A percentile compares a stretch with the other conserved stretches of the same genome.
Evolutionary conservation across 441 rosid genomes (phyloP).

Genomic region (Dalechampia spathulata): DNA sequence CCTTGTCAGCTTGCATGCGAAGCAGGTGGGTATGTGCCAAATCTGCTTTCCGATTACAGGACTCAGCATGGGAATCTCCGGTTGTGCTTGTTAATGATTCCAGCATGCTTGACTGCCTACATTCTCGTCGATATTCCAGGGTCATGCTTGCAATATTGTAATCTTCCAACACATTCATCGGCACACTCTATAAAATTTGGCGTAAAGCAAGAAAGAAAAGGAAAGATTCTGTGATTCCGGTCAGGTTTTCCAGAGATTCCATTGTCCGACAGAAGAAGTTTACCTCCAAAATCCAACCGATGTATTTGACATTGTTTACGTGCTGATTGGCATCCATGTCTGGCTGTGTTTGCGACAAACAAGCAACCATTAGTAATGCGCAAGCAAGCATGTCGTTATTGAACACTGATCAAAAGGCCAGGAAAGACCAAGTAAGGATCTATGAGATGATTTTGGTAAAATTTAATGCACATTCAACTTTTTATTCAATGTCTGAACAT

Average conservation of each 20-base stretch:
- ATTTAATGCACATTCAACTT: no score
- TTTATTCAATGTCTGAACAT: no score
- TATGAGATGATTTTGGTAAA: no score
- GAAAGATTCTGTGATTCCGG: no score
- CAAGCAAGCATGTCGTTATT: no score
- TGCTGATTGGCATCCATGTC: conserved; percentile 62
- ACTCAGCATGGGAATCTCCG: conserved; percentile 12
- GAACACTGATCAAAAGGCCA: neutral
- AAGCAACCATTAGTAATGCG: neutral
- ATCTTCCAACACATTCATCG: conserved; percentile 32
- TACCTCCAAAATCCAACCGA: conserved; percentile 60
- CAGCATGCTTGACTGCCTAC: conserved; percentile 34
- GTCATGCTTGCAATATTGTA: conserved; percentile 41
- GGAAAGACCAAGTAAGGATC: no score
- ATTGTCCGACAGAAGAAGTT: neutral
- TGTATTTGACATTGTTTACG: conserved; percentile 50
- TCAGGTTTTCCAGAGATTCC: no score
- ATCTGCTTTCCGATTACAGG: conserved; percentile 21
- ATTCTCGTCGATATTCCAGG: conserved; percentile 42
- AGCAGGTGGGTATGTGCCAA: conserved; percentile 40
- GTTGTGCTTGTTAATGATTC: conserved; percentile 38
- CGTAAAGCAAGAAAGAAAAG: no score
- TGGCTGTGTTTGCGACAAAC: conserved; percentile 26
- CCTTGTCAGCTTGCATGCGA: conserved; percentile 40
- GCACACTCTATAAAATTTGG: conserved; percentile 30